phyloP scores from a whole-genome alignment of 2,329 filamentous ascomycete genomes.

The Cordyceps tenuipes region DNA sequence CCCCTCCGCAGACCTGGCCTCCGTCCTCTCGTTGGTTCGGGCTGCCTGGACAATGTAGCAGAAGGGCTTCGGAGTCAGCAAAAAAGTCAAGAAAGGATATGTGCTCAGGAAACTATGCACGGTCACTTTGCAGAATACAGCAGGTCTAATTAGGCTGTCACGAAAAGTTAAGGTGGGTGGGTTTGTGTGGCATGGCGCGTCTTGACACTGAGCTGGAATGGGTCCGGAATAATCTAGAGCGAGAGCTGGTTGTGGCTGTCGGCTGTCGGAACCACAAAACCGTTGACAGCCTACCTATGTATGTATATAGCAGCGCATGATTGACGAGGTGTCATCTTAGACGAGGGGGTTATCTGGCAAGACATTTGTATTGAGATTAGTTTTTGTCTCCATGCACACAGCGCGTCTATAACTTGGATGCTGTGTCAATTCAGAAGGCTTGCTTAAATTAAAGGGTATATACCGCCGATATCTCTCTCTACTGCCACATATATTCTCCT shows the following conservation, averaged over 20 bases:
- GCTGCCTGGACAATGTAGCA: not conserved
- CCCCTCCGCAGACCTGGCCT: not conserved
- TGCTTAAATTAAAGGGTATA: not conserved
- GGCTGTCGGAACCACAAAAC: not conserved
- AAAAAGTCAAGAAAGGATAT: not conserved
- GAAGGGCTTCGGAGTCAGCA: not conserved
- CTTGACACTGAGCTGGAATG: constrained; percentile 4
- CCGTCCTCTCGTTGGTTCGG: not conserved
- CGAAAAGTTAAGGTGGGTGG: constrained; percentile 3
- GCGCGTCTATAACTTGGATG: not conserved
- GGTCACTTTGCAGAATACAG: too few species aligned
- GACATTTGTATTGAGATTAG: too few species aligned
- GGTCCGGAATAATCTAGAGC: not conserved
- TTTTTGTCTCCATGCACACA: not conserved
- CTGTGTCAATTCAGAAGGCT: not conserved
- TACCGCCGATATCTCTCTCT: not conserved
- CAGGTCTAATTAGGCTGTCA: not conserved
- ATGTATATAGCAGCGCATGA: not conserved
- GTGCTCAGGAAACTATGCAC: too few species aligned
- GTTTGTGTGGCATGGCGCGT: constrained; percentile 5
- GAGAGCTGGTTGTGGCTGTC: not conserved
- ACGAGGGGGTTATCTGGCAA: not conserved
- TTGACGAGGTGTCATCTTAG: too few species aligned
- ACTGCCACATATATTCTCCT: not conserved
- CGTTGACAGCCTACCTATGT: not conserved